phyloP scores from a whole-genome alignment of 306 rosid species.

The Prunus mira region DNA sequence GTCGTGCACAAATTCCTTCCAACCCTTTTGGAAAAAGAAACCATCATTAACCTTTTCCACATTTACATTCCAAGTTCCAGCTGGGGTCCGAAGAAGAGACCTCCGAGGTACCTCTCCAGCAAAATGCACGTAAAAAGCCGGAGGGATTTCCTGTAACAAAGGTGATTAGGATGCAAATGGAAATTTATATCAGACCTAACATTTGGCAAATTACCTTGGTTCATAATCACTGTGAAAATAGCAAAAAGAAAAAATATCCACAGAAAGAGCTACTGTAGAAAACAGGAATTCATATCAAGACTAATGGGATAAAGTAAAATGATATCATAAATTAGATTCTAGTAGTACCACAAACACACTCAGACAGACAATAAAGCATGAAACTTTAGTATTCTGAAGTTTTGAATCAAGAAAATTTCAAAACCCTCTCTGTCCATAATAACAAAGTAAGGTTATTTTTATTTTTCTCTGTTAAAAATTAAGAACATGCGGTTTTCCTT shows the following conservation, averaged over 20 bases:
- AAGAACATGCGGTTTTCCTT: too few species aligned
- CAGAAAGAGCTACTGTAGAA: background rate
- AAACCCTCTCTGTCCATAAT: too few species aligned
- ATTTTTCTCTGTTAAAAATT: background rate
- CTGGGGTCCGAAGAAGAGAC: background rate
- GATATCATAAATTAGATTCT: too few species aligned
- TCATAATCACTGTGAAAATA: background rate
- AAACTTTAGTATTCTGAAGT: background rate
- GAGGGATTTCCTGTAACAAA: constrained; percentile 3
- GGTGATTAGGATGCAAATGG: background rate
- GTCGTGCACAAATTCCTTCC: background rate
- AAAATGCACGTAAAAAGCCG: background rate
- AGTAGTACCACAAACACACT: background rate
- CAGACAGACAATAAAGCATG: background rate
- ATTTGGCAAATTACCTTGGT: background rate
- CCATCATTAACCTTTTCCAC: background rate
- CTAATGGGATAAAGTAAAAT: too few species aligned
- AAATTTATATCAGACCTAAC: background rate
- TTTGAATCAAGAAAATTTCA: background rate
- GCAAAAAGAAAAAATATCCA: background rate
- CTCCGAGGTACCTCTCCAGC: background rate
- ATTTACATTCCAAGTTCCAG: background rate
- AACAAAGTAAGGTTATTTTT: background rate
- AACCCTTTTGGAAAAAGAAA: constrained; percentile 8
- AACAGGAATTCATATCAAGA: too few species aligned